Percentiles rank a stretch among this genome's conserved stretches.
These are phyloP conservation scores for Alternaria hordeiaustralica DNA, from an alignment of 2,329 filamentous ascomycete species.

Conservation along the genomic window DNA sequence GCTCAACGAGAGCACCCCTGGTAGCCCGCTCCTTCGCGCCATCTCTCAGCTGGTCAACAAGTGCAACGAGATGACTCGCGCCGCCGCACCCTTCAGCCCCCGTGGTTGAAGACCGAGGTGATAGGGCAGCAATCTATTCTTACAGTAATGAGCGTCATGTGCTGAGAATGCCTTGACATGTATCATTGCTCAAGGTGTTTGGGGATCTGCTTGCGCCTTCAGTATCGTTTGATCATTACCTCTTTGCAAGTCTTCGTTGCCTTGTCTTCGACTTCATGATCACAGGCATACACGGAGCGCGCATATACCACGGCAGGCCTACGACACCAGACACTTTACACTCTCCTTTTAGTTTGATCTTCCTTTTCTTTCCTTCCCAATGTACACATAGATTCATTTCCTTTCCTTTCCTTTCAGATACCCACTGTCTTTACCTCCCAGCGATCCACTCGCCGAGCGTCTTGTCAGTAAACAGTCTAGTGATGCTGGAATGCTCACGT, in stretches of 20 bases:
- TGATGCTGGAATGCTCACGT: constrained; percentile 35
- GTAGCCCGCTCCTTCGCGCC: constrained; percentile 59
- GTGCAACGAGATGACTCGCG: constrained; percentile 43
- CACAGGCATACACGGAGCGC: background rate
- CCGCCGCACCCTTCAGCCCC: constrained; percentile 21
- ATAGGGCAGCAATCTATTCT: background rate
- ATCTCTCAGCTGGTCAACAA: constrained; percentile 55
- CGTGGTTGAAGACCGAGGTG: constrained; percentile 14
- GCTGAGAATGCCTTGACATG: constrained; percentile 39
- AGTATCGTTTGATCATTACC: background rate
- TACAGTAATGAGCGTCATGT: constrained; percentile 13
- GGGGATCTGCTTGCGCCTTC: background rate
- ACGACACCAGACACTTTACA: background rate
- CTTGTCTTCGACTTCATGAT: background rate
- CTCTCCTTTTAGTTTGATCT: background rate
- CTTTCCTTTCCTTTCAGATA: constrained; percentile 1
- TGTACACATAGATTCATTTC: constrained; percentile 11
- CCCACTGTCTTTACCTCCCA: constrained; percentile 8
- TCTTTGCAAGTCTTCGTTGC: background rate
- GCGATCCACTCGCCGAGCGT: constrained; percentile 9
- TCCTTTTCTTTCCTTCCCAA: constrained; percentile 1
- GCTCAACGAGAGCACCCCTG: constrained; percentile 59
- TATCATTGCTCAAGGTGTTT: background rate
- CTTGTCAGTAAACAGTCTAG: background rate
- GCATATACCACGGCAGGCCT: background rate